Base-by-base conservation (phyloP, 257 asterid species). In the Solanum ossicruentum region DNA sequence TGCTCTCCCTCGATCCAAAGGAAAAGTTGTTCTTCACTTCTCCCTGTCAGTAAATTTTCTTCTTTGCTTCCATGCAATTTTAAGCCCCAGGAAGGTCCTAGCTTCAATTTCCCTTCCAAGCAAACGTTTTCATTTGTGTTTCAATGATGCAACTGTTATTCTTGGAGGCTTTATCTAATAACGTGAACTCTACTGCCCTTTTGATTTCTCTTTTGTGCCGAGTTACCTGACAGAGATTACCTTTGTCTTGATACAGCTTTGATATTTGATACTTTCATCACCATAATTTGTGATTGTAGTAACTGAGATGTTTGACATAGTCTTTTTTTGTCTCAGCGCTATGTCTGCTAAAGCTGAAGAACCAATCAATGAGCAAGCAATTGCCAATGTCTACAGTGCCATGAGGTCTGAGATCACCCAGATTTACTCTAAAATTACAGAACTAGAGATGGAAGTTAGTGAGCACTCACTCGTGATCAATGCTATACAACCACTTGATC, bases 381-480 rank as follows among this genome's bases (percentile, higher is more conserved):
- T 96, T 71, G 99, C 99, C 72, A 97, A 92, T 85, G 70, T 88
- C 49, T 97, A 97, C 84, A 93, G 95, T 55, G 75, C 92, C 78
- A 87, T 95, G 96, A 93, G 93, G 89, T 84, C 93, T 36, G 99
- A 97, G 36, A 90, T 95, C 73, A 95, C 91, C 93, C 97, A 97
- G 83, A 91, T 95, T 26, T 92, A 95, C 92, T 94, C 99, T 86
- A 95, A 97, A 87, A 93, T 95, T 67, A 93, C 96, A 0, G 97
- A 97, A 86, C 93, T 97, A 21, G 98, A 95, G 86, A 97, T 97
- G 99, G 98, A 97, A 89, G 98, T 86, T 12, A 93, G 97, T 21
- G 99, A 97, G 90, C 99, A 97, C 85, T 90, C 96, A 18, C 93
- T 97, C 16, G 99, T 97, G 88, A 91, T 92, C 87, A 94, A 95